Evolutionary conservation across 306 rosid species (phyloP).

Genomic region (Vicia villosa): DNA sequence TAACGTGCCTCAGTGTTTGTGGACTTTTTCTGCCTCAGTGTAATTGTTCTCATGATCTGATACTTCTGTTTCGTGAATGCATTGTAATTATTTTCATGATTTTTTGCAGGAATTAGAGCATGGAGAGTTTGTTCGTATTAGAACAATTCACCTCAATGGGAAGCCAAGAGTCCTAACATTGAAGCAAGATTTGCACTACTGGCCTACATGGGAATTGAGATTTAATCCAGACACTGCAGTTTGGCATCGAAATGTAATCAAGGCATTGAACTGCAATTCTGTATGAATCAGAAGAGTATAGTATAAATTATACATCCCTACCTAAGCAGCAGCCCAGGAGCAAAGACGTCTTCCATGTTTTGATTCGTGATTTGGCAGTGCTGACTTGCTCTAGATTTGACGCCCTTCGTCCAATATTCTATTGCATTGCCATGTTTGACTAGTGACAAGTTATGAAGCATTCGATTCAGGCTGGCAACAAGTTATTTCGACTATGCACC

Average conservation of each 20-base stretch:
- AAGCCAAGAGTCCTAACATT: slow-evolving; percentile 84
- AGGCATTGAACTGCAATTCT: slow-evolving; percentile 48
- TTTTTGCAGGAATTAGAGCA: slow-evolving; percentile 73
- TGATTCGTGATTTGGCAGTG: slow-evolving; percentile 26
- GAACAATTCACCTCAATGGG: slow-evolving; percentile 83
- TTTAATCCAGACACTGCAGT: slow-evolving; percentile 71
- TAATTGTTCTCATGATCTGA: slow-evolving; percentile 6
- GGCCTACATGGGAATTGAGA: slow-evolving; percentile 93
- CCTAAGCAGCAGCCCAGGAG: slow-evolving; percentile 10
- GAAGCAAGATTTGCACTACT: slow-evolving; percentile 95
- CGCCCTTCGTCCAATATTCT: neutral
- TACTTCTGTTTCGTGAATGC: neutral
- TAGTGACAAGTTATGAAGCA: slow-evolving; percentile 4
- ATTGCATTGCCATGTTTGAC: slow-evolving; percentile 34
- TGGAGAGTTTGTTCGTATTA: slow-evolving; percentile 83
- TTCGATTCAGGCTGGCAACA: slow-evolving; percentile 27
- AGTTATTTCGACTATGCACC: slow-evolving; percentile 30
- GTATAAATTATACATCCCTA: slow-evolving; percentile 10
- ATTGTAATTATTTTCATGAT: slow-evolving; percentile 23
- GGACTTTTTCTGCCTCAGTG: too few species aligned
- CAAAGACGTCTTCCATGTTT: slow-evolving; percentile 20
- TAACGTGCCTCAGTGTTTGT: too few species aligned
- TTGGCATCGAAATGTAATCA: slow-evolving; percentile 79
- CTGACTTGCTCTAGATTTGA: slow-evolving; percentile 34
- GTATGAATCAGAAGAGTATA: slow-evolving; percentile 33